A percentile compares a stretch with the other conserved stretches of the same genome.
Conservation (phyloP, 2,329 filamentous ascomycete species). For the Zarea fungicola region DNA sequence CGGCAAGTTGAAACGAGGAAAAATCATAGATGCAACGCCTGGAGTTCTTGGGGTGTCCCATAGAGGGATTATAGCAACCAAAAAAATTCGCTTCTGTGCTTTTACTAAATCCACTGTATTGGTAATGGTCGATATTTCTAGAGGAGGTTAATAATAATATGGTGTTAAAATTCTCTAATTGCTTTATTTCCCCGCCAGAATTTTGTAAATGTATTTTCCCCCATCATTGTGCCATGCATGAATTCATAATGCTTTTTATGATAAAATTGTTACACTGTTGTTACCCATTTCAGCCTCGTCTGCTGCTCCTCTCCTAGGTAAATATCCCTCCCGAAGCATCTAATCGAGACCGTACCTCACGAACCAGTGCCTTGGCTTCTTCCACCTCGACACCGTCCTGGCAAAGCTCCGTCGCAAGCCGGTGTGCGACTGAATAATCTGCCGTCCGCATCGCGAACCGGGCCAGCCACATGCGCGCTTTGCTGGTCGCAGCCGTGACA, state of each 20-base stretch:
- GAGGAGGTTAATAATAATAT: constrained; percentile 11
- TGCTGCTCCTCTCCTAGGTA: background rate
- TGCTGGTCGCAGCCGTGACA: constrained; percentile 86
- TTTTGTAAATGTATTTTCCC: too few relatives aligned
- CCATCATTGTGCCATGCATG: too few relatives aligned
- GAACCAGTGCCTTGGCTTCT: constrained; percentile 87
- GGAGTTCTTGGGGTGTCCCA: background rate
- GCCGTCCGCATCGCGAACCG: constrained; percentile 69
- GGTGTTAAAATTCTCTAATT: constrained; percentile 5
- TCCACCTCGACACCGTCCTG: constrained; percentile 96
- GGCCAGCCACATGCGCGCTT: constrained; percentile 90
- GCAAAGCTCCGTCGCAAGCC: constrained; percentile 83
- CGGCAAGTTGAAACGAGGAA: background rate
- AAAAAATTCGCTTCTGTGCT: constrained; percentile 2
- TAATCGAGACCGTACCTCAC: constrained; percentile 75
- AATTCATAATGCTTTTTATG: too few relatives aligned
- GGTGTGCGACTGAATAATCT: constrained; percentile 71
- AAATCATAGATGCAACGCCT: too few relatives aligned
- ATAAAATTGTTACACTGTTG: too few relatives aligned
- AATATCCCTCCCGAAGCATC: constrained; percentile 41
- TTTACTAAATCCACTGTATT: background rate
- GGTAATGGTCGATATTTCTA: constrained; percentile 1
- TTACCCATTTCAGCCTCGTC: background rate
- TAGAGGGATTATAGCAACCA: background rate
- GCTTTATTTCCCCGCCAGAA: too few relatives aligned